Base-by-base conservation (phyloP, 2,329 filamentous ascomycete genomes). In the Calonectria leucothoes region DNA sequence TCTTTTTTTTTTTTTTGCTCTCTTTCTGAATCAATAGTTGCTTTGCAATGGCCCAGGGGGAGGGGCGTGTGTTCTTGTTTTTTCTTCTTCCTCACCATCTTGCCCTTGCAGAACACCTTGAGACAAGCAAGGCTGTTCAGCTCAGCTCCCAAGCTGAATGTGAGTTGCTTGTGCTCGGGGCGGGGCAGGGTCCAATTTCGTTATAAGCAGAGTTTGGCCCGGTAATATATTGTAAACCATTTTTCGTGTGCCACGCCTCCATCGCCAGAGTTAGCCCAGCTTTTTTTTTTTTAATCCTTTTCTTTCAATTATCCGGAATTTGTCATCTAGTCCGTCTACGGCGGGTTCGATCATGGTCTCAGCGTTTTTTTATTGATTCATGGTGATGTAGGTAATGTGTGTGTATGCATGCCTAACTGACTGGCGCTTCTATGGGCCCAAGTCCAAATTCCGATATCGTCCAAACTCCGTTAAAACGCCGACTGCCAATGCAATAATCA, bases 401-500 rank as follows among this genome's bases (percentile, higher is more conserved):
- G n/a, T n/a, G n/a, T n/a, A n/a, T n/a, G n/a, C n/a, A 20, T 25
- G 20, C 23, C 29, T 25, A 31, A 42, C n/a, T n/a, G n/a, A 23
- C 65, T 29, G 12, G 23, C 25, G 65, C 37, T 27, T 10, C 39
- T 45, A 45, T n/a, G n/a, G 35, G 49, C 37, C 42, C 45, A 48
- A 55, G 45, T 57, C 37, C 31, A 55, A 57, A 48, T 17, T 11
- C n/a, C 7, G 37, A 23, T 11, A 33, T 31, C 37, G n/a, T n/a
- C 31, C 33, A 29, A 61, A n/a, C 17, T 37, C 55, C 52, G 37
- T 61, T 71, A 45, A 45, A 78, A 80, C 78, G 78, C 78, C 78
- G 51, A 51, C 31, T 75, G n/a, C n/a, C n/a, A n/a, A 72, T 72
- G 57, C 57, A 75, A 75, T 64, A 39, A 37, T 51, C 23, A 37